These are phyloP conservation scores for Rhizopus stolonifer DNA, from an alignment of 371 early-diverging fungal genomes.

Conservation along the genomic window DNA sequence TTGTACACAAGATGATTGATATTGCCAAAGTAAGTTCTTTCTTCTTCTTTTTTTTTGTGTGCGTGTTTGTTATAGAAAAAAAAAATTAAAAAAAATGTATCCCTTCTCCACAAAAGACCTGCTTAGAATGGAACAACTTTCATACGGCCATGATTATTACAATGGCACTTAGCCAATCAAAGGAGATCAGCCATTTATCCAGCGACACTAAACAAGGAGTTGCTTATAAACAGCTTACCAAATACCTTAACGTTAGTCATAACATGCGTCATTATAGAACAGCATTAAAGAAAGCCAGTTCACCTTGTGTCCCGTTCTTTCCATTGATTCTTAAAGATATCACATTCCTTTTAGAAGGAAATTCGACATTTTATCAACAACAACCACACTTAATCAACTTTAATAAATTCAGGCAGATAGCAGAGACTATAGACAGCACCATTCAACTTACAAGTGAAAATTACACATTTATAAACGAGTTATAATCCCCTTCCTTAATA, in stretches of 20 bases:
- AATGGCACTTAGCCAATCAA: slow-evolving; percentile 28
- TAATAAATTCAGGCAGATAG: slow-evolving; percentile 34
- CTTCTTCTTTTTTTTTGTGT: no score
- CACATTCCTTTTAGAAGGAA: slow-evolving; percentile 45
- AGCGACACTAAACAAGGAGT: no score
- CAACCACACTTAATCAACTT: slow-evolving; percentile 31
- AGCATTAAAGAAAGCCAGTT: slow-evolving; percentile 29
- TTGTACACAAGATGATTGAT: slow-evolving; percentile 39
- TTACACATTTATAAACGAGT: slow-evolving; percentile 10
- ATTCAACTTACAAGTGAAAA: slow-evolving; percentile 25
- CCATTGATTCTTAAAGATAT: slow-evolving; percentile 46
- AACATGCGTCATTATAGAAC: slow-evolving; percentile 46
- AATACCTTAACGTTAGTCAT: slow-evolving; percentile 34
- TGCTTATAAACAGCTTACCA: slow-evolving; percentile 20
- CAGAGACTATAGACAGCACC: slow-evolving; percentile 24
- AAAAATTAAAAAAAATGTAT: background rate
- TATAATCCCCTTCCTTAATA: no score
- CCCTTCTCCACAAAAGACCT: slow-evolving; percentile 15
- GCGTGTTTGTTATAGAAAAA: no score
- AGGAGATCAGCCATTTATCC: slow-evolving; percentile 1
- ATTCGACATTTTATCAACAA: slow-evolving; percentile 13
- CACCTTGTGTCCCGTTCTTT: slow-evolving; percentile 47
- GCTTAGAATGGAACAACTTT: slow-evolving; percentile 44
- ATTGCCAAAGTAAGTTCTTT: slow-evolving; percentile 34
- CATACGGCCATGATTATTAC: slow-evolving; percentile 49